Evolutionary conservation across 805 yeast genomes (phyloP).

Genomic region (Lachancea waltii): DNA sequence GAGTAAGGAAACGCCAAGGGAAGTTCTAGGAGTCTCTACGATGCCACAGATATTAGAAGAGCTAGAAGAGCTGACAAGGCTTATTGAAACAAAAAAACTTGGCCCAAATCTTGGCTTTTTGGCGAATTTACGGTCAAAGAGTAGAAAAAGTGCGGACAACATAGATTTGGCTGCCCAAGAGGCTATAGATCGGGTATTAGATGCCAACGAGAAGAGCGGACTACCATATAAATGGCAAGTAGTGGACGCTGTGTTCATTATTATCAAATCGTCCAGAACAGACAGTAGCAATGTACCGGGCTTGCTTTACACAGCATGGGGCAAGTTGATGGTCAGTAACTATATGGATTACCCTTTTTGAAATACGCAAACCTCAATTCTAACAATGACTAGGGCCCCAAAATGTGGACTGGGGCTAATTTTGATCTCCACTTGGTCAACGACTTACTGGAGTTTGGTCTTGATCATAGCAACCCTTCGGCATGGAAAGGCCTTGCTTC

Average conservation of each 20-base stretch:
- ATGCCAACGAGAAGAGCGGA: not conserved
- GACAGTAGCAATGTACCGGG: too few relatives aligned
- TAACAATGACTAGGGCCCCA: conserved; percentile 1
- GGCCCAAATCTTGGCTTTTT: not conserved
- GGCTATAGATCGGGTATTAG: not conserved
- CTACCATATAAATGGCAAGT: not conserved
- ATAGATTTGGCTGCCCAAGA: too few relatives aligned
- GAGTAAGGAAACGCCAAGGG: too few relatives aligned
- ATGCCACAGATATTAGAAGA: not conserved
- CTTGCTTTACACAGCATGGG: too few relatives aligned
- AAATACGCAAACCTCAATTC: too few relatives aligned
- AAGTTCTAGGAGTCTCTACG: too few relatives aligned
- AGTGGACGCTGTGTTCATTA: too few relatives aligned
- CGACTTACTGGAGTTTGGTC: conserved; percentile 12
- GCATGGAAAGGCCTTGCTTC: conserved; percentile 21
- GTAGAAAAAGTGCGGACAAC: not conserved
- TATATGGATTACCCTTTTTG: not conserved
- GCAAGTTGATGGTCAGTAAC: not conserved
- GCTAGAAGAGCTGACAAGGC: not conserved
- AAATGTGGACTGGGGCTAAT: not conserved
- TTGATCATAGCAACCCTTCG: conserved; percentile 9
- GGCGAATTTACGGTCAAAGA: not conserved
- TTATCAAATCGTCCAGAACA: too few relatives aligned
- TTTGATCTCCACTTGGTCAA: conserved; percentile 9
- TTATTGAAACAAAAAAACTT: not conserved